These are phyloP conservation scores for Pestalotiopsis sp. DNA, from an alignment of 2,329 filamentous ascomycete genomes.

Conservation along the genomic window DNA sequence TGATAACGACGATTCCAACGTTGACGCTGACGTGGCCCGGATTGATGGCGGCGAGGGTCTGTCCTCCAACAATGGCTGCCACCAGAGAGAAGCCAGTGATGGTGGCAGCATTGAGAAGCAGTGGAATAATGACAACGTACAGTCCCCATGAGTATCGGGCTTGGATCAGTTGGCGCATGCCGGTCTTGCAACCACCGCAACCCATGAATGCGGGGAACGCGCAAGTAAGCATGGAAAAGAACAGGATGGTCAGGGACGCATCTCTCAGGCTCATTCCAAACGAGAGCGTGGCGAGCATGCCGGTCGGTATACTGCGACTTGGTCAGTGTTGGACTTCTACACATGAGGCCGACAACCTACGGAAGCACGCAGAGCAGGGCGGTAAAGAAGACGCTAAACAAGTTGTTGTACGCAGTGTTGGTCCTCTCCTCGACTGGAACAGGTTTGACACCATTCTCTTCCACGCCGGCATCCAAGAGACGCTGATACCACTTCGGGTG, in stretches of 20 bases:
- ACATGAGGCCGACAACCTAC: conserved; percentile 41
- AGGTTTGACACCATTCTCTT: conserved; percentile 58
- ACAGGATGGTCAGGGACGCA: conserved; percentile 58
- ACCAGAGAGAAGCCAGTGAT: conserved; percentile 61
- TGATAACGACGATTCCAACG: conserved; percentile 60
- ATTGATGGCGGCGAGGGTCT: conserved; percentile 51
- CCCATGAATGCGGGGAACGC: conserved; percentile 58
- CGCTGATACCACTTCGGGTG: conserved; percentile 44
- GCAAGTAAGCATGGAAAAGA: conserved; percentile 58
- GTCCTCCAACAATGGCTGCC: conserved; percentile 58
- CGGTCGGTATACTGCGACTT: conserved; percentile 53
- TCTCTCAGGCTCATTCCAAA: conserved; percentile 59
- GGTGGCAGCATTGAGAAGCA: conserved; percentile 59
- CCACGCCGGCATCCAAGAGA: conserved; percentile 48
- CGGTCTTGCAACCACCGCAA: conserved; percentile 57
- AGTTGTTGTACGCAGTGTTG: conserved; percentile 53
- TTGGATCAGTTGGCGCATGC: conserved; percentile 62
- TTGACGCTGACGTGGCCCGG: conserved; percentile 49
- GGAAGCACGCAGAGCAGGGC: conserved; percentile 59
- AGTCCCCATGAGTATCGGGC: conserved; percentile 62
- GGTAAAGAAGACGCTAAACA: conserved; percentile 65
- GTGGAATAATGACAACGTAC: conserved; percentile 53
- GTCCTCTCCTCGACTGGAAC: conserved; percentile 57
- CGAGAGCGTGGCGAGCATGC: conserved; percentile 57
- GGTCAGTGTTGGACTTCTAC: not conserved